phyloP scores from a whole-genome alignment of 306 rosid species.

The barrel medic (Medicago truncatula) region MtrunA17r5.0-ANR NC_053044.1:11690001-11690500 shows the following conservation, averaged over 20 bases:
- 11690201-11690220: background rate
- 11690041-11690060: background rate
- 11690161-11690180: background rate
- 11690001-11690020: background rate
- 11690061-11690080: background rate
- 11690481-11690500: conserved; percentile 34
- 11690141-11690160: background rate
- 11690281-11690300: background rate
- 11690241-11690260: background rate
- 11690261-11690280: background rate
- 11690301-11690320: background rate
- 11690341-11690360: background rate
- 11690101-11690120: background rate
- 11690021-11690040: background rate
- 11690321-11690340: background rate
- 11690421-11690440: conserved; percentile 20
- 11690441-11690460: background rate
- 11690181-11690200: background rate
- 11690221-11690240: background rate
- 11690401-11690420: background rate
- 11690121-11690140: background rate
- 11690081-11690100: background rate
- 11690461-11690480: conserved; percentile 21
- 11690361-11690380: background rate
- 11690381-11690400: conserved; percentile 9